phyloP scores from a whole-genome alignment of 2,329 filamentous ascomycete genomes.

The Berkeleyomyces basicola region DNA sequence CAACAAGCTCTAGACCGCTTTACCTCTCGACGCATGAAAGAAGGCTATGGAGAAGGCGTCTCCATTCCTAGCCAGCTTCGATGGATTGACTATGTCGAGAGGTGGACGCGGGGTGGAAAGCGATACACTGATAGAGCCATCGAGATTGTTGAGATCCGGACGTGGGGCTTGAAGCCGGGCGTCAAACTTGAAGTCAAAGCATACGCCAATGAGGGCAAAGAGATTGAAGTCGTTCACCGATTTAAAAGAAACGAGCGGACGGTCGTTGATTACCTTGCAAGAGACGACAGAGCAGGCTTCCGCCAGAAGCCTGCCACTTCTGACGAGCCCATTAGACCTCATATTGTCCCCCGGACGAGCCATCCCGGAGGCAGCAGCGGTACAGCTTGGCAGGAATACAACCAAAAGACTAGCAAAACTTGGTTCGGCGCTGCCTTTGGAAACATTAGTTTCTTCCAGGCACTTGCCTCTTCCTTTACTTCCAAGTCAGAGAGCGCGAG shows the following conservation, averaged over 20 bases:
- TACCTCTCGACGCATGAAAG: conserved; percentile 76
- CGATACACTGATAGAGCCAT: conserved; percentile 67
- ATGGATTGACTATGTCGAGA: conserved; percentile 76
- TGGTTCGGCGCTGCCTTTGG: conserved; percentile 13
- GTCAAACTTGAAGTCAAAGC: conserved; percentile 79
- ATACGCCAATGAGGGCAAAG: conserved; percentile 75
- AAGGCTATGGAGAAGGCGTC: conserved; percentile 73
- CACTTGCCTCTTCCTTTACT: conserved; percentile 11
- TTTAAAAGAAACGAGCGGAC: conserved; percentile 59
- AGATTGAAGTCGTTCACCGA: conserved; percentile 67
- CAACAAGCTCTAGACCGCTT: conserved; percentile 38
- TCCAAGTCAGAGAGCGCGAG: conserved; percentile 11
- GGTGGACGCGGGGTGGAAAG: conserved; percentile 62
- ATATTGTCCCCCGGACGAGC: conserved; percentile 8
- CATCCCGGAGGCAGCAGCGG: conserved; percentile 7
- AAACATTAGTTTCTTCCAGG: conserved; percentile 13
- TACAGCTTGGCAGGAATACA: conserved; percentile 12
- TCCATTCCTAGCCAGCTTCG: conserved; percentile 85
- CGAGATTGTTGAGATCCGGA: conserved; percentile 75
- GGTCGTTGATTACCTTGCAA: conserved; percentile 33
- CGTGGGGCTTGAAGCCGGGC: conserved; percentile 75
- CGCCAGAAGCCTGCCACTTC: not conserved
- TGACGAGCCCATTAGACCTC: not conserved
- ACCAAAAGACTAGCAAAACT: conserved; percentile 10
- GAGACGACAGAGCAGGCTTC: conserved; percentile 7